Percentiles rank a stretch among this genome's conserved stretches.
Evolutionary conservation across 2,329 filamentous ascomycete species (phyloP).

Genomic region (Lecanosticta acicola): DNA sequence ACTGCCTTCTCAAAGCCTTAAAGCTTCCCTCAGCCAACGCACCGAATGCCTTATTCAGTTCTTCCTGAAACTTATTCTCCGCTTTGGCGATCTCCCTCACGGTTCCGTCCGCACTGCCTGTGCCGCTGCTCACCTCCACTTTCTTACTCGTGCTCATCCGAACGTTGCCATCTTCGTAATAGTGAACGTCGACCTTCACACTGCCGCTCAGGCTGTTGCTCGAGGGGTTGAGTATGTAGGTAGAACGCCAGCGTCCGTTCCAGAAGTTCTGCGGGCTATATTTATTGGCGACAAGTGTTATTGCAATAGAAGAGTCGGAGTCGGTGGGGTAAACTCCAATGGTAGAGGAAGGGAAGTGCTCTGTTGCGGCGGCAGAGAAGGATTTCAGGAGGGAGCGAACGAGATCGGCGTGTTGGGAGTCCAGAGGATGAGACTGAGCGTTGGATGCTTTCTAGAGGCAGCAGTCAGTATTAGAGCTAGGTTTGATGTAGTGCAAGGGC

Average conservation of each 20-base stretch:
- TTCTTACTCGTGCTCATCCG: slow-evolving; percentile 84
- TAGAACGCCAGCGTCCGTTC: slow-evolving; percentile 94
- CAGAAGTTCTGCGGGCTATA: slow-evolving; percentile 98
- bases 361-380: slow-evolving; percentile 67
- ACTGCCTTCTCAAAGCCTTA: slow-evolving; percentile 83
- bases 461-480: no score
- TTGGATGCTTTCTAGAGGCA: slow-evolving; percentile 67
- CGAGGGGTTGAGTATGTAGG: slow-evolving; percentile 73
- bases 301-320: slow-evolving; percentile 67
- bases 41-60: slow-evolving; percentile 85
- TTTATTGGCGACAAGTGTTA: slow-evolving; percentile 88
- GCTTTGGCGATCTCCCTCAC: slow-evolving; percentile 68
- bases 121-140: slow-evolving; percentile 55
- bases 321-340: slow-evolving; percentile 78
- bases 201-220: slow-evolving; percentile 64
- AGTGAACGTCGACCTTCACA: slow-evolving; percentile 93
- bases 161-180: slow-evolving; percentile 99
- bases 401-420: slow-evolving; percentile 70
- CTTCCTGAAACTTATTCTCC: slow-evolving; percentile 94
- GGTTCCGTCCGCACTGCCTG: slow-evolving; percentile 61
- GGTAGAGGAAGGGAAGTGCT: slow-evolving; percentile 80
- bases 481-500: no score
- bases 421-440: slow-evolving; percentile 71
- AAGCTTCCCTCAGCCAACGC: slow-evolving; percentile 89
- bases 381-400: slow-evolving; percentile 80